Conservation (phyloP, 73 alveolate species). For the Tetrahymena malaccensis region DNA sequence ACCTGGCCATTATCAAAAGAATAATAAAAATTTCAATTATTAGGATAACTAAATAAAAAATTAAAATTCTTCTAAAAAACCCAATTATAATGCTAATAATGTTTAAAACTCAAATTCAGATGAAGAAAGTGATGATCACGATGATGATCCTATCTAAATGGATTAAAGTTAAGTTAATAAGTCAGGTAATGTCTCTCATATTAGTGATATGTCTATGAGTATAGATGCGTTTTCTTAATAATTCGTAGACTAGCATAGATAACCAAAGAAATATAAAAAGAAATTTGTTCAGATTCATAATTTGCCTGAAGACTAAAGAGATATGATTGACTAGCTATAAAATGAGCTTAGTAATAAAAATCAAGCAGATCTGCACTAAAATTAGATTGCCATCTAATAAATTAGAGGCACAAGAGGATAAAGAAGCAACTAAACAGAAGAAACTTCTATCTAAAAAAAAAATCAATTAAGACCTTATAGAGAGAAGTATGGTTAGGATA, state of each 20-base stretch:
- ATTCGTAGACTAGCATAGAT: not conserved
- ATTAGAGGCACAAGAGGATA: not conserved
- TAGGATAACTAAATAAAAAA: no score
- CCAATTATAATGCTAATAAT: no score
- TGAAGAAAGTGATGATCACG: no score
- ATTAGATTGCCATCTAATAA: not conserved
- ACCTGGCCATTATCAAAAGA: no score
- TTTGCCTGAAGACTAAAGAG: not conserved
- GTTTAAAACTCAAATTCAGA: not conserved
- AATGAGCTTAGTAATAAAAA: not conserved
- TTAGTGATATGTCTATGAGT: not conserved
- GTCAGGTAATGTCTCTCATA: not conserved
- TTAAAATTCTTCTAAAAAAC: not conserved
- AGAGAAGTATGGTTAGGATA: no score
- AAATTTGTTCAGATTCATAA: not conserved
- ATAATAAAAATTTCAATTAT: no score
- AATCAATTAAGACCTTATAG: not conserved
- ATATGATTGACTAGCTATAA: not conserved
- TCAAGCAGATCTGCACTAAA: not conserved
- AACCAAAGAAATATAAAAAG: not conserved
- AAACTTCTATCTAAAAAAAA: not conserved
- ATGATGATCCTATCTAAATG: not conserved
- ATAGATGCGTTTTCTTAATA: not conserved
- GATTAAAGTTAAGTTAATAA: no score
- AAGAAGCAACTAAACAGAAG: no score